Evolutionary conservation across 1,284 basidiomycete species (phyloP), one percentile per base, ranked within the genome.

Genomic region (Leucoagaricus sp.): DNA sequence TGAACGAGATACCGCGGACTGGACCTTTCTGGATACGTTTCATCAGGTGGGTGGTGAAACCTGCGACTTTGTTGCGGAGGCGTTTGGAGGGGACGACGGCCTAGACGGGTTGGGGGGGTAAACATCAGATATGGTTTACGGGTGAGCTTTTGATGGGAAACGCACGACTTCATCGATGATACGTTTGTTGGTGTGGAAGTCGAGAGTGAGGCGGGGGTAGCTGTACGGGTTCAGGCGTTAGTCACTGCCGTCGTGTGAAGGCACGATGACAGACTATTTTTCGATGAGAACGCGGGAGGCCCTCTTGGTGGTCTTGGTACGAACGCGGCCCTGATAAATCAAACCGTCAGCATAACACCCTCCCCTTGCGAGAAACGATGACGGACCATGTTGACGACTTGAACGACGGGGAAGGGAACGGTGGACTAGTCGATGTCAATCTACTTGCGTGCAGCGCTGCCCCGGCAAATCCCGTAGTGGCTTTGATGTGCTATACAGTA

Each of bases 41-140:
- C 97, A 99, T 99, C 75, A 99, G 84, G 77, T 99, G 97, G 69
- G 96, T 99, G 65, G 97, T 99, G 89, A 98, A 99, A 57, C 96
- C 96, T 29, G 96, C 91, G 70, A 99, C 94, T 87, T 99, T 99
- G 93, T 99, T 99, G 74, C 97, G 90, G 66, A 99, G 89, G 69
- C 96, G 94, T 83, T 99, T 99, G 58, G 96, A 98, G 63, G 96
- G 96, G 66, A 99, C 94, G 67, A 94, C 86, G 65, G 96, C 96
- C 85, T 96, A n/a, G n/a, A n/a, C n/a, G n/a, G n/a, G n/a, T n/a
- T n/a, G n/a, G n/a, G n/a, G n/a, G 17, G 31, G 23, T 19, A 21
- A 45, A 38, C 15, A 45, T 44, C 25, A 40, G 44, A 40, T 52
- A 40, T 25, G 10, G 26, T 10, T 23, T 19, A 31, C 13, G n/a